These are phyloP conservation scores for Fusarium ambrosium DNA, from an alignment of 2,329 filamentous ascomycete genomes.

Conservation along the genomic window DNA sequence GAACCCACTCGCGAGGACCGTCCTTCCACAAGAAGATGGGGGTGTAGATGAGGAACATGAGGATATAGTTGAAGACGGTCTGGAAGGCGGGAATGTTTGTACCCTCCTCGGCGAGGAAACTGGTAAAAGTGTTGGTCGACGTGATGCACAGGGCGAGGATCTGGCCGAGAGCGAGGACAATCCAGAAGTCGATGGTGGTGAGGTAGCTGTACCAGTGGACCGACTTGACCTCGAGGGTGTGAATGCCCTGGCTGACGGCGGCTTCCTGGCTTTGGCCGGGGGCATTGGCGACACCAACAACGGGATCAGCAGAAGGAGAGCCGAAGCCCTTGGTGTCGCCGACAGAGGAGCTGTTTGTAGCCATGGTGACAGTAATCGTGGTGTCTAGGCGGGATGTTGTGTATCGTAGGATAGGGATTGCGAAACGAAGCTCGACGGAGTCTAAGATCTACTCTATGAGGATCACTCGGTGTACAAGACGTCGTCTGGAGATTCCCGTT, in stretches of 20 bases:
- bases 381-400: not conserved
- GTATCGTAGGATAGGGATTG: constrained; percentile 18
- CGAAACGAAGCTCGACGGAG: constrained; percentile 12
- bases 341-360: constrained; percentile 20
- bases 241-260: constrained; percentile 65
- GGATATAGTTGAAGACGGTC: constrained; percentile 92
- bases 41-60: constrained; percentile 87
- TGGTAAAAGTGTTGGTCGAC: constrained; percentile 90
- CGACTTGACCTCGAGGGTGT: constrained; percentile 66
- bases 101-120: constrained; percentile 73
- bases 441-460: constrained; percentile 21
- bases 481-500: constrained; percentile 5
- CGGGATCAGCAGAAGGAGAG: constrained; percentile 26
- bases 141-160: constrained; percentile 91
- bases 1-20: constrained; percentile 78
- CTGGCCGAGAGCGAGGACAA: constrained; percentile 85
- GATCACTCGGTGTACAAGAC: constrained; percentile 33
- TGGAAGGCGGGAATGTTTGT: constrained; percentile 96
- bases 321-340: constrained; percentile 44
- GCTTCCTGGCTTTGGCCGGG: constrained; percentile 44
- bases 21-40: constrained; percentile 83
- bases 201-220: constrained; percentile 80
- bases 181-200: constrained; percentile 87
- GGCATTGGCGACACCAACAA: constrained; percentile 10
- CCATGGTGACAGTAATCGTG: constrained; percentile 21